Percentiles rank a stretch among this genome's conserved stretches.
These are phyloP conservation scores for Ceratobasidium papillatum DNA, from an alignment of 1,284 basidiomycete genomes.

Conservation along the genomic window DNA sequence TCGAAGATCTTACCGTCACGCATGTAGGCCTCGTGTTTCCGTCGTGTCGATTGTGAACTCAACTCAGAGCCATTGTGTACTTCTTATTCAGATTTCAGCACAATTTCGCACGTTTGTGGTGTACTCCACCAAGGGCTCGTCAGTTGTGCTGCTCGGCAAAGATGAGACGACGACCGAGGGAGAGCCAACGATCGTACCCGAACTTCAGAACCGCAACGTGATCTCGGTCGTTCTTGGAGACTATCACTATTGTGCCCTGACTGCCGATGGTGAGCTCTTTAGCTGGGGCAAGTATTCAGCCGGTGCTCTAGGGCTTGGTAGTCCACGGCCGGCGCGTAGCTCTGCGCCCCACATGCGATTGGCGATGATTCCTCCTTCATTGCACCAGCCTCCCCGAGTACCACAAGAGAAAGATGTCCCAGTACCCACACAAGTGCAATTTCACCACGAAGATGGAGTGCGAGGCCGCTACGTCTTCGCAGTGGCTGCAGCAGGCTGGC, in stretches of 20 bases:
- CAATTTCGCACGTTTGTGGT: constrained; percentile 81
- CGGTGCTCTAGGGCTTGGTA: constrained; percentile 85
- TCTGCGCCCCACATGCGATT: not conserved
- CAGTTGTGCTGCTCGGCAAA: constrained; percentile 71
- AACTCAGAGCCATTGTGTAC: constrained; percentile 42
- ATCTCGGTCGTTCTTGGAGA: constrained; percentile 90
- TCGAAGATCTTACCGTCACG: constrained; percentile 66
- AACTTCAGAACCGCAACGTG: constrained; percentile 74
- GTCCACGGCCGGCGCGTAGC: constrained; percentile 62
- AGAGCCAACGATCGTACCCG: constrained; percentile 69
- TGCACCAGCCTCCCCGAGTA: constrained; percentile 47
- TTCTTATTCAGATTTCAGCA: constrained; percentile 75
- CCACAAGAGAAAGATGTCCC: constrained; percentile 59
- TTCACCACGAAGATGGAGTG: constrained; percentile 61
- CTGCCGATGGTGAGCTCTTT: constrained; percentile 74
- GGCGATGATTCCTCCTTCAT: constrained; percentile 57
- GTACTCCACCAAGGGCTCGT: constrained; percentile 73
- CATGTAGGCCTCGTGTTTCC: constrained; percentile 61
- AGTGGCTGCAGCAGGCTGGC: constrained; percentile 85
- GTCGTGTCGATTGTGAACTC: constrained; percentile 13
- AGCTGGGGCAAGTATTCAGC: constrained; percentile 84
- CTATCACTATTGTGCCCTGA: constrained; percentile 88
- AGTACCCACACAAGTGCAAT: constrained; percentile 73
- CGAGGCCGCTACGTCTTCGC: constrained; percentile 77
- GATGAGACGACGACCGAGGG: constrained; percentile 56